phyloP scores from a whole-genome alignment of 305 asterid species.

The Petunia hybrid region DNA sequence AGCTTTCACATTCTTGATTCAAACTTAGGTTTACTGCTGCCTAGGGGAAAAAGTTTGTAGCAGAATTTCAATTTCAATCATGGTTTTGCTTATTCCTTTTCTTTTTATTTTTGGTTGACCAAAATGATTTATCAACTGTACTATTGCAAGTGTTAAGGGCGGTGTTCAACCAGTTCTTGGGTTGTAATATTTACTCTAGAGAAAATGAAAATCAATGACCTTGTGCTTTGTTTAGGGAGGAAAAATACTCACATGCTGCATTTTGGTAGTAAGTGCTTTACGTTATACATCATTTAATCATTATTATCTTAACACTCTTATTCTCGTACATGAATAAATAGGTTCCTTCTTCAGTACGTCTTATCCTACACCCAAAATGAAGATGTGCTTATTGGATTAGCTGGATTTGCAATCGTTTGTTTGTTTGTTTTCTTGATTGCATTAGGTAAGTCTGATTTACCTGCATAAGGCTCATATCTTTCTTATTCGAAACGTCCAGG shows the following conservation, averaged over 20 bases:
- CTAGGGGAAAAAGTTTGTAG: background rate
- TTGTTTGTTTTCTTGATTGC: slow-evolving; percentile 77
- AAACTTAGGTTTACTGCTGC: background rate
- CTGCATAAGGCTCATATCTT: slow-evolving; percentile 33
- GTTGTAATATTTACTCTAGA: background rate
- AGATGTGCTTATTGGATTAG: slow-evolving; percentile 45
- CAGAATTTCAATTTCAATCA: background rate
- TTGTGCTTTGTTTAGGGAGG: background rate
- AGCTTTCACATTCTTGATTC: background rate
- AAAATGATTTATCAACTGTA: background rate
- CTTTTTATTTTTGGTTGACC: background rate
- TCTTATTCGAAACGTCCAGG: slow-evolving; percentile 26
- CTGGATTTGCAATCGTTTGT: slow-evolving; percentile 58
- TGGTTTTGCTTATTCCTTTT: no score
- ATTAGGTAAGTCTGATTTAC: slow-evolving; percentile 58
- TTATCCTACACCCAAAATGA: slow-evolving; percentile 54
- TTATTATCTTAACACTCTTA: slow-evolving; percentile 13
- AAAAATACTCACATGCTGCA: background rate
- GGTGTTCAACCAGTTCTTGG: background rate
- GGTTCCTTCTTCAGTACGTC: slow-evolving; percentile 81
- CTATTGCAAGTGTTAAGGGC: background rate
- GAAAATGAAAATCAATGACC: background rate
- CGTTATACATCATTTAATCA: slow-evolving; percentile 27
- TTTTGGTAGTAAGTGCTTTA: slow-evolving; percentile 5
- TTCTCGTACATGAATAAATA: slow-evolving; percentile 39